Evolutionary conservation across 192 early-diverging fungal species (phyloP), one percentile per base, ranked within the genome.

Genomic region (Geranomyces michiganensis): DNA sequence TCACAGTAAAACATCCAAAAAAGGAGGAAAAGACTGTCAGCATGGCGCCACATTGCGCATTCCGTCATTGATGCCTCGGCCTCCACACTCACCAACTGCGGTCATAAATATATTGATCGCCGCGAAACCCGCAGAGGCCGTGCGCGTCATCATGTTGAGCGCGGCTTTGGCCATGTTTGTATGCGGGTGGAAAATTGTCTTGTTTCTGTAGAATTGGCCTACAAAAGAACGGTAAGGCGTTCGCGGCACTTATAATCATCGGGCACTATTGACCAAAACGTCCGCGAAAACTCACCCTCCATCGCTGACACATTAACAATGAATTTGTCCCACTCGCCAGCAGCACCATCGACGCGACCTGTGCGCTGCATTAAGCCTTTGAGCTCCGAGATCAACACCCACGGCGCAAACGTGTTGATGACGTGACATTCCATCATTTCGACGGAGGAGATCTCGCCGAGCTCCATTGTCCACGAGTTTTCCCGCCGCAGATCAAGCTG

Each of bases 361-460:
- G 79, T 71, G 21, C 56, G 4, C 61, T 74, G 68, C 80, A 87
- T 85, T n/a, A 85, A 56, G 14, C 72, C 53, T 47, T 78, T 81
- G 26, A 87, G 70, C 59, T 87, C 85, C 21, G 81, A 79, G 21
- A 85, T 72, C 14, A 87, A 68, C 1, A 85, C 68, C 81, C 81
- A 87, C 3, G 85, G 85, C 22, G 82, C 85, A 80, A 85, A 83
- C 24, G 79, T 62, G 74, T 87, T 87, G 76, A 87, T 87, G 30
- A 79, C 71, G 56, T 87, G 85, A 62, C 85, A 87, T 49, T 87
- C 85, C 56, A 87, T 74, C 81, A 85, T 85, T 61, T 87, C 85
- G 14, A 85, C 65, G 0, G 83, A 80, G 26, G 63, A 68, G 36
- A 87, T 80, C 49, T 85, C 66, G 2, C 85, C 85, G 21, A 87